phyloP scores from a whole-genome alignment of 1,139 yeast species.

The Yamadazyma jaroonii region DNA sequence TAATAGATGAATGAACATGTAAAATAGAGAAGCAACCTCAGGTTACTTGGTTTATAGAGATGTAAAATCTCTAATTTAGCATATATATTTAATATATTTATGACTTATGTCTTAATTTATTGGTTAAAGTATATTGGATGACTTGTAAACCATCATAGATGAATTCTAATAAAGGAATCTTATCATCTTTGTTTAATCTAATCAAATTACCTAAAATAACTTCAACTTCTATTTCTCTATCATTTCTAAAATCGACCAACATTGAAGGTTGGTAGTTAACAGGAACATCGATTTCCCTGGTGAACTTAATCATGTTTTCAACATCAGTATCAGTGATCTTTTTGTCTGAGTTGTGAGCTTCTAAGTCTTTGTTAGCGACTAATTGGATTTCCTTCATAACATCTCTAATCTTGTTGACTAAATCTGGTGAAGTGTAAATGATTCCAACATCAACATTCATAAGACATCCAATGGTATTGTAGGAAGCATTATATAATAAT shows the following conservation, averaged over 20 bases:
- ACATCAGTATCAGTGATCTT: constrained; percentile 51
- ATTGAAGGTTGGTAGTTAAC: constrained; percentile 65
- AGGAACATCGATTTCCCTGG: constrained; percentile 56
- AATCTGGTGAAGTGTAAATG: constrained; percentile 53
- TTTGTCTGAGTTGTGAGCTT: constrained; percentile 2
- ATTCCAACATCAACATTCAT: constrained; percentile 51
- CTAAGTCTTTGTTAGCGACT: constrained; percentile 45
- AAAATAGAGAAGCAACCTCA: too few relatives aligned
- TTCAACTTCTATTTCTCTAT: constrained; percentile 69
- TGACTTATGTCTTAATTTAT: neutral
- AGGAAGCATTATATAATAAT: constrained; percentile 65
- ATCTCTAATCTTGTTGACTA: constrained; percentile 52
- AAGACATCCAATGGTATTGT: constrained; percentile 62
- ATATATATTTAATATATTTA: too few relatives aligned
- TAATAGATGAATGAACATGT: too few relatives aligned
- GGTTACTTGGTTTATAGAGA: too few relatives aligned
- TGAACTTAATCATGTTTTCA: constrained; percentile 64
- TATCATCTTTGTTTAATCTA: constrained; percentile 25
- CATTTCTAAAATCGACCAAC: constrained; percentile 69
- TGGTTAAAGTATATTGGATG: constrained; percentile 45
- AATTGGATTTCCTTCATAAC: constrained; percentile 60
- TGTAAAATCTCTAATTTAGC: too few relatives aligned
- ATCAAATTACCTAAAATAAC: constrained; percentile 67
- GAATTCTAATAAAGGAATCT: constrained; percentile 55
- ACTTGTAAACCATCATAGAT: constrained; percentile 56